Percentiles rank a stretch among this genome's conserved stretches.
These are phyloP conservation scores for Colletotrichum zoysiae DNA, from an alignment of 2,329 filamentous ascomycete genomes.

Conservation along the genomic window DNA sequence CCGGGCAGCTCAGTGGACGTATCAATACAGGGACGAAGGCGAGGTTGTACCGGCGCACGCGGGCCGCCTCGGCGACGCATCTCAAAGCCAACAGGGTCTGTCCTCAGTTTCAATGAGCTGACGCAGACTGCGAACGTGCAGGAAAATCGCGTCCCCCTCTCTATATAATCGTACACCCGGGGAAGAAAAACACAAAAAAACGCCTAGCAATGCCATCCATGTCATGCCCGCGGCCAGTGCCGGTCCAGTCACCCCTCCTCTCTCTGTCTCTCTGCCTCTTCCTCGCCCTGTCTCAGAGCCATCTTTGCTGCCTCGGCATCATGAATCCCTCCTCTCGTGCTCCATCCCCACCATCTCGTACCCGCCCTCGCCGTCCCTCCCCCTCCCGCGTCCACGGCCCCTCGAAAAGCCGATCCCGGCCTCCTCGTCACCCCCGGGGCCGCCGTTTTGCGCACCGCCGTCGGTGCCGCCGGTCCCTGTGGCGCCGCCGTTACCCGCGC, in stretches of 20 bases:
- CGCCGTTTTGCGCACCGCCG: constrained; percentile 43
- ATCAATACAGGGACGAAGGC: no score
- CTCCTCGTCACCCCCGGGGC: constrained; percentile 48
- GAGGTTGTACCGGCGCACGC: background rate
- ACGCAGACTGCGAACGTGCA: background rate
- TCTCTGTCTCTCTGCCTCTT: background rate
- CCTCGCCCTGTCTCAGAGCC: background rate
- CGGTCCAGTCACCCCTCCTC: background rate
- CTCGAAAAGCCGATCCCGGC: constrained; percentile 65
- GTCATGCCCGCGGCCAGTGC: constrained; percentile 3
- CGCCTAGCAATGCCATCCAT: constrained; percentile 51
- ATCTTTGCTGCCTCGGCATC: background rate
- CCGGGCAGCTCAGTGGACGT: no score
- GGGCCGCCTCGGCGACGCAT: background rate
- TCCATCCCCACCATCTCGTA: constrained; percentile 76
- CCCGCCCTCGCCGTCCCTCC: constrained; percentile 67
- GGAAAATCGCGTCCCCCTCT: background rate
- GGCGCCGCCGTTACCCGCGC: constrained; percentile 46
- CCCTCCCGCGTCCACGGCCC: constrained; percentile 65
- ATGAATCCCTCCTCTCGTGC: constrained; percentile 46
- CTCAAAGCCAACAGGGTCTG: background rate
- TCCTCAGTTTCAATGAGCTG: background rate
- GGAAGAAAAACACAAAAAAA: constrained; percentile 42
- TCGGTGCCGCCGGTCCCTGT: constrained; percentile 44
- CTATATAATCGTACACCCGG: constrained; percentile 38